A percentile compares a stretch with the other conserved stretches of the same genome.
phyloP scores from a whole-genome alignment of 495 filamentous ascomycete species.

The Lentithecium fluviatile region DNA sequence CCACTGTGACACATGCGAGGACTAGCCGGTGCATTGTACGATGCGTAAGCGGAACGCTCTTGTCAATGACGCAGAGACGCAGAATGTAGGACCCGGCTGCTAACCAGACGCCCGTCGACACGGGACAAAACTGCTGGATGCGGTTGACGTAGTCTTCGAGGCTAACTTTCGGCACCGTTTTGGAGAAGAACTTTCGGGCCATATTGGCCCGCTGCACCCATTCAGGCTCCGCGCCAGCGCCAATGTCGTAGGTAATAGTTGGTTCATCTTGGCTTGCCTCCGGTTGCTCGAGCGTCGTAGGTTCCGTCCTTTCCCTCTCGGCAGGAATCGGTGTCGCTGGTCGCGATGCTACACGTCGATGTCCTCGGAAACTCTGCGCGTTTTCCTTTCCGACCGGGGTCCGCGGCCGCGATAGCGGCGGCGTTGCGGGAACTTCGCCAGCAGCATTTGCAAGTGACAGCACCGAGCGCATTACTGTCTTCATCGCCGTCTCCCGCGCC shows the following conservation, averaged over 20 bases:
- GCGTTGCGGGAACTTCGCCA: constrained; percentile 73
- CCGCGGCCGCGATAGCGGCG: constrained; percentile 58
- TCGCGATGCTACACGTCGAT: constrained; percentile 48
- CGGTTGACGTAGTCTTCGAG: constrained; percentile 83
- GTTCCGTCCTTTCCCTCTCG: constrained; percentile 46
- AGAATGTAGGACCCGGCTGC: constrained; percentile 89
- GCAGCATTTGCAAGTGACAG: constrained; percentile 69
- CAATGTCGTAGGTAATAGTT: constrained; percentile 33
- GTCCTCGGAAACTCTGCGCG: not conserved
- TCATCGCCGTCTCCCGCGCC: constrained; percentile 70
- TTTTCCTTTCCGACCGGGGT: constrained; percentile 48
- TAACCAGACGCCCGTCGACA: constrained; percentile 96
- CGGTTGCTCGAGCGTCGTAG: constrained; percentile 49
- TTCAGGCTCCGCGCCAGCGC: constrained; percentile 53
- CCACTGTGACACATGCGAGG: constrained; percentile 77
- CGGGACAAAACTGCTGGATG: constrained; percentile 85
- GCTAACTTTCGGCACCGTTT: constrained; percentile 73
- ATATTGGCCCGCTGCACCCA: constrained; percentile 74
- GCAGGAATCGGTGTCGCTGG: constrained; percentile 38
- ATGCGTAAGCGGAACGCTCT: constrained; percentile 66
- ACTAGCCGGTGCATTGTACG: constrained; percentile 86
- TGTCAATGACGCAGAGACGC: constrained; percentile 68
- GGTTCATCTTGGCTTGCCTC: constrained; percentile 40
- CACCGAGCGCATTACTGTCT: constrained; percentile 69
- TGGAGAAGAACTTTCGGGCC: constrained; percentile 87